Evolutionary conservation across 2,329 filamentous ascomycete genomes (phyloP), one percentile per base, ranked within the genome.

Genomic region (Verticillium nubilum): DNA sequence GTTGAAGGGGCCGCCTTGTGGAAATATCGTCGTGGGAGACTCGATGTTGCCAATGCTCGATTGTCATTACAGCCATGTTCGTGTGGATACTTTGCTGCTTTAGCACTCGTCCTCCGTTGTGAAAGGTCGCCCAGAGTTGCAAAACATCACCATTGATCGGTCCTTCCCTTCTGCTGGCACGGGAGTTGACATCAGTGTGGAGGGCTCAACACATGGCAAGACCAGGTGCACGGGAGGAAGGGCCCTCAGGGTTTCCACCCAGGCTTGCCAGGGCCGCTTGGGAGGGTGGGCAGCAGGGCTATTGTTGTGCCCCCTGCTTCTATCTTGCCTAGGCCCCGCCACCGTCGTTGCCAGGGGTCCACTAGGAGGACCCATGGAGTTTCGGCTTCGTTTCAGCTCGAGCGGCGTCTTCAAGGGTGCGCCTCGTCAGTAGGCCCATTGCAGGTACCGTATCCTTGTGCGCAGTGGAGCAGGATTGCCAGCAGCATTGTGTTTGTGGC

Each of bases 311-410:
- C 42, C n/a, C 37, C 5, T n/a, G 17, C n/a, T 37, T 19, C 42
- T 19, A n/a, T 50, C 17, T 10, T 25, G 42, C 5, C 10, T 52
- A 55, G 54, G 50, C 60, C 58, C 60, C 60, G 58, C 60, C 59
- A 56, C 59, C 5, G 10, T 50, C 19, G 42, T 23, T 50, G 2
- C 19, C 4, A 25, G 23, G 42, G 42, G 42, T 23, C 42, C 19
- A 10, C 42, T 23, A 50, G n/a, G 42, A 23, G 42, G 4, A 50
- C 42, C 42, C 42, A 50, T 50, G 42, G n/a, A 50, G 42, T 50
- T 50, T 50, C 42, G 42, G 19, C 42, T 50, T 50, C 42, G 42
- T 50, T 50, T 50, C 42, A 50, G 42, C 42, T 50, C 42, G 42
- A 50, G 42, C 42, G 42, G n/a, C 42, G n/a, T 6, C 42, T 23